These are phyloP conservation scores for Aspergillus ustus DNA, from an alignment of 2,329 filamentous ascomycete genomes.

Conservation along the genomic window DNA sequence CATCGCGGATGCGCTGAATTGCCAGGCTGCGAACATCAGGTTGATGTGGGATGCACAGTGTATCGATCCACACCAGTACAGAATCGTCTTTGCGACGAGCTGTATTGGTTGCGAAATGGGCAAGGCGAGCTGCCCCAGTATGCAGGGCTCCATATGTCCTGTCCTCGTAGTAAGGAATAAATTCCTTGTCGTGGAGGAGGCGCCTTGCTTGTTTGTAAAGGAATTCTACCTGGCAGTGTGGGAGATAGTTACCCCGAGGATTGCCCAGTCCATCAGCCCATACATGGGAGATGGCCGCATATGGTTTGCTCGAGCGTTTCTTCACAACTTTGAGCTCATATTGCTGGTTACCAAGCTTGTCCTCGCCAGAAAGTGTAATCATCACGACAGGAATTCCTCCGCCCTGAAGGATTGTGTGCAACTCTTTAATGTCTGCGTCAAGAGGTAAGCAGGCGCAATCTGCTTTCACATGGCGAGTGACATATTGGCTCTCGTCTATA, in stretches of 20 bases:
- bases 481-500: slow-evolving; percentile 1
- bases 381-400: background rate
- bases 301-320: background rate
- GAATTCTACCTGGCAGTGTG: background rate
- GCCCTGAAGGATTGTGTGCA: background rate
- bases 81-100: background rate
- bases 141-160: background rate
- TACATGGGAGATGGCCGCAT: background rate
- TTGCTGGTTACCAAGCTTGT: background rate
- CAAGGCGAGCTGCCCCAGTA: background rate
- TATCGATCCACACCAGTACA: slow-evolving; percentile 7
- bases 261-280: slow-evolving; percentile 8
- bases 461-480: slow-evolving; percentile 1
- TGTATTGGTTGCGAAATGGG: background rate
- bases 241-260: background rate
- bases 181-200: background rate
- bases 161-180: background rate
- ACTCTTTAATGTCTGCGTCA: background rate
- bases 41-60: slow-evolving; percentile 2
- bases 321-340: background rate
- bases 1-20: slow-evolving; percentile 7
- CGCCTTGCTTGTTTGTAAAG: background rate
- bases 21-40: background rate
- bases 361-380: background rate
- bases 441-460: background rate